Percentiles rank a stretch among this genome's conserved stretches.
Evolutionary conservation across 1,284 basidiomycete genomes (phyloP).

Genomic region (Microbotryum lychnidis-dioicae): DNA sequence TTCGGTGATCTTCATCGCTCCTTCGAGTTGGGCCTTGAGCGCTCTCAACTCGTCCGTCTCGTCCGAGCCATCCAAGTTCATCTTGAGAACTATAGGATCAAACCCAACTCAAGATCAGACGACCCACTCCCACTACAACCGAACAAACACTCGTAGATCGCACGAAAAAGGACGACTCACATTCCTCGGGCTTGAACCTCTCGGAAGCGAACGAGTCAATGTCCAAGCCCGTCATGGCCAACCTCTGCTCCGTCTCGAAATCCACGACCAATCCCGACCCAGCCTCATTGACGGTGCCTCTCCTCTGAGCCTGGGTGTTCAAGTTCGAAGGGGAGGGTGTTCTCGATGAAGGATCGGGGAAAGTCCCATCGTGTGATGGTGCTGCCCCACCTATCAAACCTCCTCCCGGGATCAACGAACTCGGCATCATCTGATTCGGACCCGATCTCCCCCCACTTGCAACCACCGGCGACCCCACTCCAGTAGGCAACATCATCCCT

Average conservation of each 20-base stretch:
- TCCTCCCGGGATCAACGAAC: no score
- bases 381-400: no score
- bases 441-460: no score
- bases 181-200: constrained; percentile 30
- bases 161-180: constrained; percentile 8
- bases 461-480: not conserved
- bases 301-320: not conserved
- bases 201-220: constrained; percentile 27
- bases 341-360: no score
- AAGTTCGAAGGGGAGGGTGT: no score
- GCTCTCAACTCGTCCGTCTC: constrained; percentile 22
- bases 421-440: no score
- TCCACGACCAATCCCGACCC: not conserved
- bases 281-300: not conserved
- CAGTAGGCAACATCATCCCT: not conserved
- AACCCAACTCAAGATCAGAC: no score
- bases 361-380: no score
- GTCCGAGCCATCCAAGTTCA: constrained; percentile 12
- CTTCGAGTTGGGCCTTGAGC: constrained; percentile 17
- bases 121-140: not conserved
- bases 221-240: constrained; percentile 22
- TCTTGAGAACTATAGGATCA: constrained; percentile 17
- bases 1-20: constrained; percentile 27
- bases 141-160: not conserved
- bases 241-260: constrained; percentile 8